A percentile compares a stretch with the other conserved stretches of the same genome.
phyloP scores from a whole-genome alignment of 176 grass and related monocot genomes.

The Carex littledalei region DNA sequence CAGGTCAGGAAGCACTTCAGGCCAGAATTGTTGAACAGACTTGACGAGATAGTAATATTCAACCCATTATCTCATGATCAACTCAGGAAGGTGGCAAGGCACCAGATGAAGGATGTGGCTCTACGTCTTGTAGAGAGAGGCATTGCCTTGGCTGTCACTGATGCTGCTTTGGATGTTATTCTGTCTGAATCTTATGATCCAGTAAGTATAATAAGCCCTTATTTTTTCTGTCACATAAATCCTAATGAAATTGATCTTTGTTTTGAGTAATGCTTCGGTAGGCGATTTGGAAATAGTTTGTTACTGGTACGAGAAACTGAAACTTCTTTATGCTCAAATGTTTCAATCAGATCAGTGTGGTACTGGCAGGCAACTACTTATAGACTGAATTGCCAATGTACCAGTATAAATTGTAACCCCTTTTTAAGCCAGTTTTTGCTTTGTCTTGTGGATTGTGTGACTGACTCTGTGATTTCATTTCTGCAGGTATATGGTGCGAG shows the following conservation, averaged over 20 bases:
- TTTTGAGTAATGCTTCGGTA: background rate
- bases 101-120: conserved; percentile 95
- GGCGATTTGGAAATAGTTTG: background rate
- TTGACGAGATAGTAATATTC: conserved; percentile 90
- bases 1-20: conserved; percentile 94
- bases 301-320: background rate
- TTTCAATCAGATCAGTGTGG: background rate
- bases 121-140: conserved; percentile 76
- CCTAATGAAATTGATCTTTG: background rate
- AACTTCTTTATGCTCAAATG: background rate
- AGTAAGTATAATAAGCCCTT: conserved; percentile 28
- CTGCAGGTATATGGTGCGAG: conserved; percentile 59
- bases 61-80: conserved; percentile 82
- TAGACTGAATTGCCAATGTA: background rate
- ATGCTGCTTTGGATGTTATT: conserved; percentile 76
- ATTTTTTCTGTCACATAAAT: background rate
- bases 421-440: background rate
- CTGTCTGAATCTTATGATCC: conserved; percentile 77
- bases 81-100: conserved; percentile 78
- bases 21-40: conserved; percentile 80
- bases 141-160: conserved; percentile 74
- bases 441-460: background rate
- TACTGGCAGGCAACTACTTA: no score
- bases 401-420: background rate
- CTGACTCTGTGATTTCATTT: background rate